Percentiles rank a stretch among this genome's conserved stretches.
Evolutionary conservation across 75 land plant species (phyloP).

Genomic region (Picea sitchensis): DNA sequence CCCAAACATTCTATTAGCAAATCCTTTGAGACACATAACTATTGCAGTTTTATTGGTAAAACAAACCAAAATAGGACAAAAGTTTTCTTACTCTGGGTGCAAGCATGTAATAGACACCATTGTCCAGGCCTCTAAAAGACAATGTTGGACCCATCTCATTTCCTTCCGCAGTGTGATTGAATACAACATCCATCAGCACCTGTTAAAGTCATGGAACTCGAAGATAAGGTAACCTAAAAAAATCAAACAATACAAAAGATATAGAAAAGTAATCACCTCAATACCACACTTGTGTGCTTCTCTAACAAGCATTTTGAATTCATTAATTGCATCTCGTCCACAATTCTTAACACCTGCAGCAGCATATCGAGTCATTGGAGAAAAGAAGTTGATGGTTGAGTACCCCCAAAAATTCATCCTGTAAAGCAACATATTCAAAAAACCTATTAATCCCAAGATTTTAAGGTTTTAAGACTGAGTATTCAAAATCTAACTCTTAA

Average conservation of each 20-base stretch:
- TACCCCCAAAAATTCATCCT: conserved; percentile 99
- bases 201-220: conserved; percentile 16
- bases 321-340: conserved; percentile 83
- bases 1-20: neutral
- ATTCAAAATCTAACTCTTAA: too few relatives aligned
- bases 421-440: conserved; percentile 9
- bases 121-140: conserved; percentile 91
- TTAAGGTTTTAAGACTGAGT: too few relatives aligned
- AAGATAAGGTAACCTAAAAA: neutral
- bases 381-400: conserved; percentile 91
- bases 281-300: conserved; percentile 98
- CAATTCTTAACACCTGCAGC: conserved; percentile 68
- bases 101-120: conserved; percentile 88
- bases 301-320: conserved; percentile 80
- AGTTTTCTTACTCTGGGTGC: conserved; percentile 69
- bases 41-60: neutral
- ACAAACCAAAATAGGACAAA: neutral
- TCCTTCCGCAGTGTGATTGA: conserved; percentile 98
- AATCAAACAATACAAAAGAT: neutral
- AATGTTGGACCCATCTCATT: conserved; percentile 93
- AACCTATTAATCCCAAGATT: neutral
- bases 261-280: conserved; percentile 49
- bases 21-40: neutral
- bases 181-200: conserved; percentile 96
- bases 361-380: conserved; percentile 96